Evolutionary conservation across 192 early-diverging fungal genomes (phyloP).

Genomic region (Phycomyces nitens): DNA sequence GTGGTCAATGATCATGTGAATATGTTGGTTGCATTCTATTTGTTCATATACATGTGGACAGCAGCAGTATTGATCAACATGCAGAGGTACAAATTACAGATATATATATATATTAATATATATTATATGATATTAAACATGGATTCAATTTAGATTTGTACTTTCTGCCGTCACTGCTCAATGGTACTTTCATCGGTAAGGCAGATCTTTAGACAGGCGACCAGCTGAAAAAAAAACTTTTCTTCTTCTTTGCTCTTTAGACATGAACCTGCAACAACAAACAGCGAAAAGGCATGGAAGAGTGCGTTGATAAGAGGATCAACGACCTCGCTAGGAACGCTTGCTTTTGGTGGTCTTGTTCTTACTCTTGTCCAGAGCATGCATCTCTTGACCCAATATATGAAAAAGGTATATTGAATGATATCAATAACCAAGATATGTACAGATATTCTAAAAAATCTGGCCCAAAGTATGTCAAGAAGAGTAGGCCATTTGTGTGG

Average conservation of each 20-base stretch:
- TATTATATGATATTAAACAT: not conserved
- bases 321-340: slow-evolving; percentile 62
- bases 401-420: slow-evolving; percentile 47
- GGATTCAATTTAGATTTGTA: slow-evolving; percentile 43
- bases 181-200: slow-evolving; percentile 75
- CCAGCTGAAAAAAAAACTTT: too few relatives aligned
- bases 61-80: slow-evolving; percentile 64
- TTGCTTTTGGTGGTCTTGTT: slow-evolving; percentile 62
- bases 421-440: too few relatives aligned
- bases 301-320: slow-evolving; percentile 44
- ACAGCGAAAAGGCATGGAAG: slow-evolving; percentile 38
- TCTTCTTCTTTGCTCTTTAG: too few relatives aligned
- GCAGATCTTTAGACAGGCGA: too few relatives aligned
- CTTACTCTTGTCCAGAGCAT: slow-evolving; percentile 54
- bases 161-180: slow-evolving; percentile 69
- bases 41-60: slow-evolving; percentile 77
- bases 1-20: slow-evolving; percentile 48
- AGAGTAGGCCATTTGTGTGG: slow-evolving; percentile 39
- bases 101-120: not conserved
- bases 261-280: slow-evolving; percentile 9
- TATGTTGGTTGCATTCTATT: slow-evolving; percentile 49
- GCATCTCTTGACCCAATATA: slow-evolving; percentile 37
- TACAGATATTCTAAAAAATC: slow-evolving; percentile 1
- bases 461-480: slow-evolving; percentile 12
- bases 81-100: slow-evolving; percentile 47